Conservation (phyloP, 1,284 basidiomycete genomes). For the Cryptococcus neoformans region DNA sequence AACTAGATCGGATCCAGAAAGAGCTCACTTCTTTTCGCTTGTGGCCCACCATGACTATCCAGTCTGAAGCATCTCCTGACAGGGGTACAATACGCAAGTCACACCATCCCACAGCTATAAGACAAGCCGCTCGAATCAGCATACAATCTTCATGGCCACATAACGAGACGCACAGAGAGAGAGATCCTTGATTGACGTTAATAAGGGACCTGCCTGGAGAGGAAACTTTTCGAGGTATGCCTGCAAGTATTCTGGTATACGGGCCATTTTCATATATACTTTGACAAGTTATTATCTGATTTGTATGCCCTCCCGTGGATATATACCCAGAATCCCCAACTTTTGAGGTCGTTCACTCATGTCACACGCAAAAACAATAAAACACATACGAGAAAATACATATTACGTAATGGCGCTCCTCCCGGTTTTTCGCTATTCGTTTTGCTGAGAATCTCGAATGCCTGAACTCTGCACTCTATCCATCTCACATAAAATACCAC, state of each 20-base stretch:
- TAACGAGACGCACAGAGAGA: slow-evolving; percentile 34
- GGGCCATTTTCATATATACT: neutral
- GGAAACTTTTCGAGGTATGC: slow-evolving; percentile 22
- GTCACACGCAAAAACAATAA: no score
- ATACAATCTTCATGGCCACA: neutral
- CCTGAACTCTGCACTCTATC: neutral
- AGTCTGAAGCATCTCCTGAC: slow-evolving; percentile 19
- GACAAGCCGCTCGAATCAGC: neutral
- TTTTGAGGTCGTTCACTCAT: neutral
- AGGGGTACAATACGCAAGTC: slow-evolving; percentile 34
- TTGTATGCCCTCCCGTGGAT: neutral
- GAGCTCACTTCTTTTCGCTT: slow-evolving; percentile 36
- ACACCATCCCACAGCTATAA: slow-evolving; percentile 47
- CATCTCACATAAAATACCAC: neutral
- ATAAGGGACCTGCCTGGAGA: slow-evolving; percentile 42
- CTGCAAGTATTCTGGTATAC: slow-evolving; percentile 9
- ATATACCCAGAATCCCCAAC: neutral
- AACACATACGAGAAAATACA: neutral
- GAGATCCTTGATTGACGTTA: slow-evolving; percentile 45
- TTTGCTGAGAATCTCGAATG: neutral
- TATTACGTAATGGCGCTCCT: neutral
- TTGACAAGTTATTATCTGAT: neutral
- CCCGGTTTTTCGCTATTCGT: neutral
- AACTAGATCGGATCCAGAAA: neutral
- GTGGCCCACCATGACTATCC: slow-evolving; percentile 43